These are phyloP conservation scores for Clarkia xantiana DNA, from an alignment of 345 rosid species.

Conservation along the genomic window DNA sequence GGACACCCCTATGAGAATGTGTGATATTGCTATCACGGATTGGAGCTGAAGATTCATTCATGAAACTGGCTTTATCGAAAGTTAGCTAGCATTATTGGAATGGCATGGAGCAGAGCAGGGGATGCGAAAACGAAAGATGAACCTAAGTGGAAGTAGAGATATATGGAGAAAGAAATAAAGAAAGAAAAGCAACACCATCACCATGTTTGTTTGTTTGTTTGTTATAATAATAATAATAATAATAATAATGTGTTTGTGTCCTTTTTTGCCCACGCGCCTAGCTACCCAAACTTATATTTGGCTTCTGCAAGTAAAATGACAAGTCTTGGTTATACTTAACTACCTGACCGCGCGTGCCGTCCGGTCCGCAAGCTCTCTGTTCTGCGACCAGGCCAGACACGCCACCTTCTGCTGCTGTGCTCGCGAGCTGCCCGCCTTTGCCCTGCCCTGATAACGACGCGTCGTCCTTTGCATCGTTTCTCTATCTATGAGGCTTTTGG, in stretches of 20 bases:
- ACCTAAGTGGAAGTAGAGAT: conserved; percentile 5
- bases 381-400: conserved; percentile 1
- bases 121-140: conserved; percentile 17
- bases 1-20: no score
- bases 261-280: no score
- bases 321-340: no score
- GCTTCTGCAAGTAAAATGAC: no score
- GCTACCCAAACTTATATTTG: no score
- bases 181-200: conserved; percentile 4
- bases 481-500: not conserved
- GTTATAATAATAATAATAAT: no score
- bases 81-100: no score
- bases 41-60: no score
- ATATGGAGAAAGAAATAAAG: not conserved
- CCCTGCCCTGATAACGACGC: not conserved
- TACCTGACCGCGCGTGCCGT: conserved; percentile 66
- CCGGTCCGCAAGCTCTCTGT: conserved; percentile 32
- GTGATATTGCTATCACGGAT: no score
- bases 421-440: not conserved
- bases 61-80: no score
- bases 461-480: not conserved
- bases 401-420: no score
- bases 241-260: no score
- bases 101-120: not conserved
- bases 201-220: conserved; percentile 11